A percentile compares a stretch with the other conserved stretches of the same genome.
Conservation (phyloP, 768 basidiomycete species). For the Tubosaeta brunneosetosa region DNA sequence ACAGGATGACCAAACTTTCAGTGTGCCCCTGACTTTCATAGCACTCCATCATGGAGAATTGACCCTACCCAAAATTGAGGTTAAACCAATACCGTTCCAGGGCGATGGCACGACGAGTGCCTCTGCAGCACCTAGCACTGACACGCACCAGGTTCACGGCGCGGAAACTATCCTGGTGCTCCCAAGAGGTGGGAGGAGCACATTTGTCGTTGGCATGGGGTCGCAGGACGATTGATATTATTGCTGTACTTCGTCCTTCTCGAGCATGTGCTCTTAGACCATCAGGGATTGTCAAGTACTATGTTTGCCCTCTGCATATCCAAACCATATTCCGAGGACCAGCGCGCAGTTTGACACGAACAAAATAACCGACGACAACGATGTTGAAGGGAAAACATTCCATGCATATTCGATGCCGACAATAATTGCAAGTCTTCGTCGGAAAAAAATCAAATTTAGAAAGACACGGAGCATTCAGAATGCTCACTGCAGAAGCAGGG, state of each 20-base stretch:
- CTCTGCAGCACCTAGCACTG: slow-evolving; percentile 49
- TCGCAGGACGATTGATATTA: slow-evolving; percentile 17
- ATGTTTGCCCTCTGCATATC: slow-evolving; percentile 38
- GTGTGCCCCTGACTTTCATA: slow-evolving; percentile 70
- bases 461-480: background rate
- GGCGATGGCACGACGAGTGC: slow-evolving; percentile 53
- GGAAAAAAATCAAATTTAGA: background rate
- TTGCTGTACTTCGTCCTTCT: background rate
- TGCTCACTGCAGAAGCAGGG: slow-evolving; percentile 55
- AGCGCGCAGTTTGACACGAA: slow-evolving; percentile 48
- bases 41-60: slow-evolving; percentile 83
- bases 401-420: slow-evolving; percentile 75
- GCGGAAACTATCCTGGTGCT: slow-evolving; percentile 78
- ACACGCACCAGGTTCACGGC: slow-evolving; percentile 82
- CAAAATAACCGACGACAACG: slow-evolving; percentile 55
- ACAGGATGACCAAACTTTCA: slow-evolving; percentile 59
- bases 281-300: background rate
- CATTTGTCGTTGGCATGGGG: slow-evolving; percentile 77
- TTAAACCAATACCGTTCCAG: slow-evolving; percentile 54
- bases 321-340: slow-evolving; percentile 52
- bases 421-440: slow-evolving; percentile 54
- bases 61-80: slow-evolving; percentile 64
- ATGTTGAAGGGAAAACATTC: slow-evolving; percentile 83
- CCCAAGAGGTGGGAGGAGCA: slow-evolving; percentile 77
- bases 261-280: background rate